These are phyloP conservation scores for Anisodus acutangulus DNA, from an alignment of 257 asterid genomes.

Conservation along the genomic window DNA sequence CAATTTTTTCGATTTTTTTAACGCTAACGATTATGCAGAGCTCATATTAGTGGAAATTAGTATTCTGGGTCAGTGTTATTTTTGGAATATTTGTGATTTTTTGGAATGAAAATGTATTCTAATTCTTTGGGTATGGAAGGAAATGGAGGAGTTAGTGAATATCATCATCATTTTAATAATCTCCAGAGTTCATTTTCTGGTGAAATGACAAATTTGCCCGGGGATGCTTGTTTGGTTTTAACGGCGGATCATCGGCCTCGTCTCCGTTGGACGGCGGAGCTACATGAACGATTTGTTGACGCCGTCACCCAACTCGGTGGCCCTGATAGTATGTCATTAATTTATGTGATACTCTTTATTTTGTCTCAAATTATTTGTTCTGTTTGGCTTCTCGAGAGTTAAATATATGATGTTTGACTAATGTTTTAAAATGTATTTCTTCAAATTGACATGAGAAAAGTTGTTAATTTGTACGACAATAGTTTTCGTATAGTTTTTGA, in stretches of 20 bases:
- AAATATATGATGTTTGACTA: too few relatives aligned
- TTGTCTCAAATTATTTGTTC: too few relatives aligned
- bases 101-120: slow-evolving; percentile 54
- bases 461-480: too few relatives aligned
- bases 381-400: too few relatives aligned
- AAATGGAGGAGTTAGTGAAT: slow-evolving; percentile 46
- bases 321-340: slow-evolving; percentile 45
- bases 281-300: slow-evolving; percentile 60
- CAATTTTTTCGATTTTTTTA: neutral
- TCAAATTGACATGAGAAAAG: too few relatives aligned
- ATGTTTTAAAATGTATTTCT: too few relatives aligned
- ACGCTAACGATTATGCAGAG: neutral
- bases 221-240: slow-evolving; percentile 55
- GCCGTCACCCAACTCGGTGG: slow-evolving; percentile 68
- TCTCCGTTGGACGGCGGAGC: slow-evolving; percentile 69
- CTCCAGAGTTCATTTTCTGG: slow-evolving; percentile 37
- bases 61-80: slow-evolving; percentile 7
- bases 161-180: slow-evolving; percentile 39
- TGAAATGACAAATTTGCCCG: slow-evolving; percentile 36
- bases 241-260: slow-evolving; percentile 64
- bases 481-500: too few relatives aligned
- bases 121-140: slow-evolving; percentile 39
- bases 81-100: slow-evolving; percentile 25
- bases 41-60: neutral
- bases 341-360: too few relatives aligned